These are phyloP conservation scores for Keithomyces neogunnii DNA, from an alignment of 2,329 filamentous ascomycete genomes.

Conservation along the genomic window DNA sequence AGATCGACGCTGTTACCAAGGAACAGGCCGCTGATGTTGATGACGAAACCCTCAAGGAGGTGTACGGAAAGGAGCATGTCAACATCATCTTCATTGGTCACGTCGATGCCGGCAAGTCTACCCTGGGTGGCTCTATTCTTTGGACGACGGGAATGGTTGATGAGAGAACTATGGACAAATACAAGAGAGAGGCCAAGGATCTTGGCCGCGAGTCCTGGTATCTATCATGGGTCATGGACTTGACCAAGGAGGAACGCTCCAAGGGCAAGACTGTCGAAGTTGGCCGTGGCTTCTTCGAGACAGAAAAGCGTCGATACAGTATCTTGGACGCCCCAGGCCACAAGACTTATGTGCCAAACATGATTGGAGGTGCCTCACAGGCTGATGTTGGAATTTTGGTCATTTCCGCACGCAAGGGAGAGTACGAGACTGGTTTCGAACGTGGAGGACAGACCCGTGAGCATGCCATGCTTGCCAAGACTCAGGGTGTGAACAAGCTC, in stretches of 20 bases:
- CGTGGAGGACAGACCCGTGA: constrained; percentile 92
- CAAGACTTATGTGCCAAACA: constrained; percentile 96
- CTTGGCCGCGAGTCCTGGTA: constrained; percentile 97
- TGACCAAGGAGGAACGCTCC: constrained; percentile 90
- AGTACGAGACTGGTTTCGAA: constrained; percentile 98
- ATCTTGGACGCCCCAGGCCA: constrained; percentile 95
- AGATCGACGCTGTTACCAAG: constrained; percentile 76
- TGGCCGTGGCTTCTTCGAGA: constrained; percentile 92
- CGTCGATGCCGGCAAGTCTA: constrained; percentile 97
- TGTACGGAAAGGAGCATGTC: constrained; percentile 87
- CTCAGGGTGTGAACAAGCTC: constrained; percentile 95
- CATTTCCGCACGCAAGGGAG: constrained; percentile 92
- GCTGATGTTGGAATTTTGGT: constrained; percentile 92
- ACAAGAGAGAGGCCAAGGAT: constrained; percentile 94
- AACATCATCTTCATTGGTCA: constrained; percentile 98
- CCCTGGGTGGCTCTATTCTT: constrained; percentile 85
- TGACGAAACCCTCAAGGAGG: constrained; percentile 73
- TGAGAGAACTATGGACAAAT: constrained; percentile 95
- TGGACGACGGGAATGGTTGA: constrained; percentile 99
- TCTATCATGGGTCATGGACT: constrained; percentile 93
- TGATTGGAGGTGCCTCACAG: constrained; percentile 93
- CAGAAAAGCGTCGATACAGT: constrained; percentile 90
- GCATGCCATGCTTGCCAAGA: constrained; percentile 96
- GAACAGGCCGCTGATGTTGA: constrained; percentile 70
- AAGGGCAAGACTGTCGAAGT: constrained; percentile 99